Evolutionary conservation across 2,329 filamentous ascomycete species (phyloP), one percentile per base, ranked within the genome.

Genomic region (Coniochaeta ligniaria): DNA sequence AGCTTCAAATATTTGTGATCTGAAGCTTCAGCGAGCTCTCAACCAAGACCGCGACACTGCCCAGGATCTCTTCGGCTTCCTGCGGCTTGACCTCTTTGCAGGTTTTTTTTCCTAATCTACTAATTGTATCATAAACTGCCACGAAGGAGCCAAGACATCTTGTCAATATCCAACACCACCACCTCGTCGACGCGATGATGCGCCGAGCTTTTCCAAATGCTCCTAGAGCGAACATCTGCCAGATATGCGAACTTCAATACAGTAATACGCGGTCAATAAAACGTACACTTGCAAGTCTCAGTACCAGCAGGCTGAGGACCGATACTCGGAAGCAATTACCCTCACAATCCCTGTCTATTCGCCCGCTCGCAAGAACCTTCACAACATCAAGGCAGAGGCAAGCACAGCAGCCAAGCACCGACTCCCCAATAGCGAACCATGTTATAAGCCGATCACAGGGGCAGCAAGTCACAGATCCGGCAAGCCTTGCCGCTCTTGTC

Each of bases 401-500:
- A 28, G 35, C 56, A 31, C 56, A 45, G 22, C 36, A 26, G 22
- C 36, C 14, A n/a, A 24, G 33, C 3, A 28, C 11, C 36, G 8
- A 6, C 38, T n/a, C 35, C n/a, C 1, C 22, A 17, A 17, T 20
- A 16, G 38, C 12, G 7, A 45, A 45, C 33, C 35, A 28, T 4
- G 17, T 43, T 24, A 28, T 5, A 14, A 28, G 4, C 31, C 20
- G 24, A 58, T 17, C 36, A n/a, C 45, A 55, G 26, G 43, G 56
- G 35, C 60, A 36, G 26, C 55, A 56, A 14, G 31, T 72, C 38
- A 71, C 73, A 6, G 74, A 79, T 63, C 69, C 78, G 22, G 67
- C 71, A 55, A 74, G 76, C 61, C 70, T 81, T 43, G 72, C 73
- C 33, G 68, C 69, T 43, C 71, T 77, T 17, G 77, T 80, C 35